Evolutionary conservation across 2,329 filamentous ascomycete species (phyloP), one percentile per base, ranked within the genome.

Genomic region (Helminthosporium solani): DNA sequence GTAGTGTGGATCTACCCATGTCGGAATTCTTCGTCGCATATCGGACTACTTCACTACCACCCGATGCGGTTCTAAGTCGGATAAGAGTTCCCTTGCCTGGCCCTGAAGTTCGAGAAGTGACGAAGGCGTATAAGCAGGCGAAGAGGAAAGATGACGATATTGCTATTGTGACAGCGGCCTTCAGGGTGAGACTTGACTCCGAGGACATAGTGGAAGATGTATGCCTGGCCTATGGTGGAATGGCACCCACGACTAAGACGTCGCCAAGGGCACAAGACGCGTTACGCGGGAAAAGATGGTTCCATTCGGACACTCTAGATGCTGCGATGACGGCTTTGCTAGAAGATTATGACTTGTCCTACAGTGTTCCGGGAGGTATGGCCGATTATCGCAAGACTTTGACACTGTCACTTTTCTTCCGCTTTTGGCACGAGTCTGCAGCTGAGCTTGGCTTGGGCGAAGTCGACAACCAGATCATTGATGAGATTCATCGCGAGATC

Each of bases 121-220:
- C 95, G 63, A 83, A 88, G 42, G 85, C 91, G 0, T 97, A 96
- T 72, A 97, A 97, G 70, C 92, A 97, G 67, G 85, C 94, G 0
- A 97, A 97, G 75, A 78, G 94, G 51, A 96, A 96, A 66, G 92
- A 97, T 60, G 92, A 97, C 61, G 92, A 97, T 63, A 97, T 97
- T 63, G 94, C 92, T 2, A 97, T 97, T 57, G 94, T 96, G 16
- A 97, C 92, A 25, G 84, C 87, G 19, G 90, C 90, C 1, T 75
- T 96, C 47, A 82, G 88, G 16, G 78, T 97, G 12, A 81, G 80
- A 11, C 73, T 97, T 2, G 80, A 85, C 37, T 76, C 85, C 3
- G 75, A 79, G 2, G 82, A 89, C 25, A 65, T 82, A 2, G 87
- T 97, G 5, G 78, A 83, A 51, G 84, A 86, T 54, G 83, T 82